phyloP scores from a whole-genome alignment of 2,329 filamentous ascomycete species.

The Chaetothyriales sp. region DNA sequence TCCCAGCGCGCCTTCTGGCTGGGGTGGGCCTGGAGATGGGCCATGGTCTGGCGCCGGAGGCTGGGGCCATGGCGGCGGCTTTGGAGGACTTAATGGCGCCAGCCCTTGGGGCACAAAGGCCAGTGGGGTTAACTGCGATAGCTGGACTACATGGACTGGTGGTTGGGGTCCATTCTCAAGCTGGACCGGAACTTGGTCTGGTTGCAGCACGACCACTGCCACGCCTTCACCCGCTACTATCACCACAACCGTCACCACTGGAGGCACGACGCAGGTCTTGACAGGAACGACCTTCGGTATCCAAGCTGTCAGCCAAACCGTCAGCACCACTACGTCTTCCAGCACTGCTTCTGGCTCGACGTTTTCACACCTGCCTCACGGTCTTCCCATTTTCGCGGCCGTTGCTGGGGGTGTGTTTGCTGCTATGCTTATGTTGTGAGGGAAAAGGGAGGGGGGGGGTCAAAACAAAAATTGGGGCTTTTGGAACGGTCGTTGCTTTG shows the following conservation, averaged over 20 bases:
- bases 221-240: conserved; percentile 15
- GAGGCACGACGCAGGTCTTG: conserved; percentile 14
- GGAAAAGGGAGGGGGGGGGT: too few relatives aligned
- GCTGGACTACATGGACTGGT: conserved; percentile 19
- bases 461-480: too few relatives aligned
- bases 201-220: conserved; percentile 16
- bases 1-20: conserved; percentile 14
- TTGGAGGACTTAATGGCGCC: conserved; percentile 9
- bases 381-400: conserved; percentile 12
- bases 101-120: conserved; percentile 18
- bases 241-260: conserved; percentile 15
- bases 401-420: conserved; percentile 15
- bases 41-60: conserved; percentile 11
- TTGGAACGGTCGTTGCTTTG: neutral
- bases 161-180: conserved; percentile 17
- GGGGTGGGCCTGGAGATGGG: conserved; percentile 8
- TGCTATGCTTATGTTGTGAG: conserved; percentile 16
- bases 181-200: conserved; percentile 19
- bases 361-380: conserved; percentile 8
- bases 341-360: too few relatives aligned
- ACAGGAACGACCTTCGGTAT: conserved; percentile 20
- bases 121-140: conserved; percentile 15
- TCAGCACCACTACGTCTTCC: too few relatives aligned
- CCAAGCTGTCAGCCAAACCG: conserved; percentile 10
- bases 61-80: conserved; percentile 9